Conservation (phyloP, 495 filamentous ascomycete species). For the Aspergillus asperescens region DNA sequence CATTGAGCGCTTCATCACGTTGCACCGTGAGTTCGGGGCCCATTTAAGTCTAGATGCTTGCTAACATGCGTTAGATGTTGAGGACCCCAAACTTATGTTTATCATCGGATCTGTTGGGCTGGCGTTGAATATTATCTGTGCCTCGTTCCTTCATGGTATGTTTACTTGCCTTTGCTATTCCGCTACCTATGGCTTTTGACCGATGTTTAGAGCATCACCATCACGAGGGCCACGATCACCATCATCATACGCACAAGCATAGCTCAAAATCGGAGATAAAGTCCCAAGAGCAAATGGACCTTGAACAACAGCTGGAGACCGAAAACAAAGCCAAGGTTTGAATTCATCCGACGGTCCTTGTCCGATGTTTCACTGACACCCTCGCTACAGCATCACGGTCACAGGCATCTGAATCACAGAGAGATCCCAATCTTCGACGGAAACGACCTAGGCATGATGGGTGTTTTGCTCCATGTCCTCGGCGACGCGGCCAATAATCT, state of each 20-base stretch:
- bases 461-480: slow-evolving; percentile 44
- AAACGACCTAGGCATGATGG: slow-evolving; percentile 41
- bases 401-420: slow-evolving; percentile 51
- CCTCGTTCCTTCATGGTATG: slow-evolving; percentile 73
- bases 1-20: slow-evolving; percentile 65
- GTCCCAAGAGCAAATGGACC: slow-evolving; percentile 19
- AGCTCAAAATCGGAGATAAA: background rate
- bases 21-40: slow-evolving; percentile 30
- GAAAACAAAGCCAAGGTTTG: slow-evolving; percentile 4
- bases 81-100: slow-evolving; percentile 55
- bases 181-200: background rate
- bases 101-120: slow-evolving; percentile 77
- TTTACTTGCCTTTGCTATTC: background rate
- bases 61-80: slow-evolving; percentile 13
- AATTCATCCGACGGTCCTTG: background rate
- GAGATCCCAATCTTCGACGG: background rate
- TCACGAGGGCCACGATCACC: slow-evolving; percentile 2
- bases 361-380: background rate
- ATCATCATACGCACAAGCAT: slow-evolving; percentile 12
- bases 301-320: background rate
- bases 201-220: slow-evolving; percentile 5
- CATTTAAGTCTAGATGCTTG: slow-evolving; percentile 12
- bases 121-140: slow-evolving; percentile 72
- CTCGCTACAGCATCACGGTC: slow-evolving; percentile 40
- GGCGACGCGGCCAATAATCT: slow-evolving; percentile 45